These are phyloP conservation scores for Zygoascus bituminiphila DNA, from an alignment of 805 yeast genomes.

Conservation along the genomic window DNA sequence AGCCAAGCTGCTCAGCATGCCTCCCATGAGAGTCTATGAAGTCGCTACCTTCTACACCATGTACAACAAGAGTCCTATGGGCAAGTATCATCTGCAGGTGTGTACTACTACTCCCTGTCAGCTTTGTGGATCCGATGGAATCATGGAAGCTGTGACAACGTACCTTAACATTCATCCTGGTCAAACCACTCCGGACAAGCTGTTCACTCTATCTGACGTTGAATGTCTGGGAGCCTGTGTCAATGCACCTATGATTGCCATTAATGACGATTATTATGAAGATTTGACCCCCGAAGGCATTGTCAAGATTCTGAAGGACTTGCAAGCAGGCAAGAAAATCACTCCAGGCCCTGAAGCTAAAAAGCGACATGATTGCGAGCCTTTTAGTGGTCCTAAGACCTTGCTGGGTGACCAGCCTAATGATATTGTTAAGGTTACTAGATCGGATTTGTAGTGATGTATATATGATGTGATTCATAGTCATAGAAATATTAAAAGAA, in stretches of 20 bases:
- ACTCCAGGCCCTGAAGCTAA: slow-evolving; percentile 63
- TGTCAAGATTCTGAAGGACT: slow-evolving; percentile 49
- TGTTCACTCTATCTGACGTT: slow-evolving; percentile 78
- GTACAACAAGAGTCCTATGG: slow-evolving; percentile 83
- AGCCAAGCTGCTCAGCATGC: slow-evolving; percentile 76
- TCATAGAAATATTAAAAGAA: too few species aligned
- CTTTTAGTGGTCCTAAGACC: slow-evolving; percentile 59
- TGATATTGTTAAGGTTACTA: slow-evolving; percentile 61
- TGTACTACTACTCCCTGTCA: slow-evolving; percentile 90
- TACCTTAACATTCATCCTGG: slow-evolving; percentile 64
- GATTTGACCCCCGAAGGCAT: slow-evolving; percentile 67
- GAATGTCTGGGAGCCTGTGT: slow-evolving; percentile 92
- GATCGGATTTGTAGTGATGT: slow-evolving; percentile 51
- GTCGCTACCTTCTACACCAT: slow-evolving; percentile 89
- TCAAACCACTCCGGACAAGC: slow-evolving; percentile 64
- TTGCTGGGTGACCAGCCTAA: slow-evolving; percentile 53
- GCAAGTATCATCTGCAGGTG: slow-evolving; percentile 73
- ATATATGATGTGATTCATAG: too few species aligned
- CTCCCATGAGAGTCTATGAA: slow-evolving; percentile 90
- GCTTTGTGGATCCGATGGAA: slow-evolving; percentile 72
- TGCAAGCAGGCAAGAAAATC: slow-evolving; percentile 55
- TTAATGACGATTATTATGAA: slow-evolving; percentile 76
- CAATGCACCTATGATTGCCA: slow-evolving; percentile 81
- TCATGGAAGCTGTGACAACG: slow-evolving; percentile 58
- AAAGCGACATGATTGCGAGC: slow-evolving; percentile 66